Conservation (phyloP, 2,329 filamentous ascomycete species). For the Aureobasidium sp. region DNA sequence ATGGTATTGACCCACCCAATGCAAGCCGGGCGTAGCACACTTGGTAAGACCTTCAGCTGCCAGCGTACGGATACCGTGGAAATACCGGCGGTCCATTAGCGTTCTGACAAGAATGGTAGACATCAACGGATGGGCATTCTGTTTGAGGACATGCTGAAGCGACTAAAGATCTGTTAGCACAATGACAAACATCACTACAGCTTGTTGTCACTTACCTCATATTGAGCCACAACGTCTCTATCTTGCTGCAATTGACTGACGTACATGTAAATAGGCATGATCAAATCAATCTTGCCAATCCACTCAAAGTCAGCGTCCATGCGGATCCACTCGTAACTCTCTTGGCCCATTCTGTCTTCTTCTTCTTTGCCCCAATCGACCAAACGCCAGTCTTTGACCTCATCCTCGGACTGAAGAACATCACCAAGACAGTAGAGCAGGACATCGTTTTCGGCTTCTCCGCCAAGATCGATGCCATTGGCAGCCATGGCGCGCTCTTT, state of each 20-base stretch:
- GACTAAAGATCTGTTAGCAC: conserved; percentile 39
- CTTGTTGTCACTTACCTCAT: conserved; percentile 43
- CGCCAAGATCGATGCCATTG: conserved; percentile 40
- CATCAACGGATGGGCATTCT: conserved; percentile 68
- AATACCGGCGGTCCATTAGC: conserved; percentile 85
- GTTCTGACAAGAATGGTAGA: conserved; percentile 87
- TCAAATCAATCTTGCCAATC: conserved; percentile 76
- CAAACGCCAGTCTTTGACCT: conserved; percentile 75
- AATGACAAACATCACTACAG: neutral
- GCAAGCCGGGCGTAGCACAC: conserved; percentile 63
- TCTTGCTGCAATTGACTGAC: conserved; percentile 96
- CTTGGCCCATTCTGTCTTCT: conserved; percentile 84
- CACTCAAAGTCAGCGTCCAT: conserved; percentile 98
- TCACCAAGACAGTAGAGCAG: conserved; percentile 89
- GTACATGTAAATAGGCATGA: conserved; percentile 95
- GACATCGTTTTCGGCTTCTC: conserved; percentile 68
- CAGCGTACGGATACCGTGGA: conserved; percentile 82
- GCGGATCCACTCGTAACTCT: conserved; percentile 97
- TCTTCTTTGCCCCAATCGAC: conserved; percentile 85
- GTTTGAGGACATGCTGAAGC: conserved; percentile 64
- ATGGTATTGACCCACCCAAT: conserved; percentile 76
- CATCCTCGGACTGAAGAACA: conserved; percentile 74
- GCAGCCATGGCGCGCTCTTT: conserved; percentile 67
- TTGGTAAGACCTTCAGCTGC: conserved; percentile 72
- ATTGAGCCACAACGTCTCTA: conserved; percentile 84